These are phyloP conservation scores for Pichia exigua DNA, from an alignment of 805 yeast species.

Conservation along the genomic window DNA sequence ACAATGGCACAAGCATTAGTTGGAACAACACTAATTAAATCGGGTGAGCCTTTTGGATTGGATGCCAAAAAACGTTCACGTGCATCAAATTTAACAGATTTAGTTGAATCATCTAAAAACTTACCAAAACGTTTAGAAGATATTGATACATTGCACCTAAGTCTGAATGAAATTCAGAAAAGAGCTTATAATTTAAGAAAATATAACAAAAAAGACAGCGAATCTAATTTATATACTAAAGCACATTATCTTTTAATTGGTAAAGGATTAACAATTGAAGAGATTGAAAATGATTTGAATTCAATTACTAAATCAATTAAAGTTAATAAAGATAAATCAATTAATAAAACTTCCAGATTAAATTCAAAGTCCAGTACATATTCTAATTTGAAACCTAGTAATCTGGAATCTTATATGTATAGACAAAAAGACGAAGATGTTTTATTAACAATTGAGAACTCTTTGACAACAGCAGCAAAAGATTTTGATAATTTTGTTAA, in stretches of 20 bases:
- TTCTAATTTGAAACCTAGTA: slow-evolving; percentile 16
- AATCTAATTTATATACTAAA: slow-evolving; percentile 43
- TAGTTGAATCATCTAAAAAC: slow-evolving; percentile 68
- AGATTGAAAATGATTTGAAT: slow-evolving; percentile 56
- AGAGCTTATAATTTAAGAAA: slow-evolving; percentile 54
- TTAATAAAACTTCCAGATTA: background rate
- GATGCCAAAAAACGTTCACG: background rate
- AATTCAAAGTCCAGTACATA: background rate
- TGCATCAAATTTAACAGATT: slow-evolving; percentile 45
- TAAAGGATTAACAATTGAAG: slow-evolving; percentile 81
- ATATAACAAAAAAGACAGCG: slow-evolving; percentile 28
- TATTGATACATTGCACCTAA: slow-evolving; percentile 72
- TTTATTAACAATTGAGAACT: slow-evolving; percentile 62
- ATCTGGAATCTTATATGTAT: slow-evolving; percentile 56
- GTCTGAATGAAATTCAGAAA: slow-evolving; percentile 68
- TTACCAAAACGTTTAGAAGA: slow-evolving; percentile 61
- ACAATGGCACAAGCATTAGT: background rate
- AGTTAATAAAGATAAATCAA: background rate
- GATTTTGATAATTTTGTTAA: slow-evolving; percentile 78
- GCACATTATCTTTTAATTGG: slow-evolving; percentile 88
- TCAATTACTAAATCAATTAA: slow-evolving; percentile 24
- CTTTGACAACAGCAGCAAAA: slow-evolving; percentile 42
- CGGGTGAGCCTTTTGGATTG: background rate
- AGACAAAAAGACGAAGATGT: slow-evolving; percentile 77
- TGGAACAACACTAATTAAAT: background rate